Percentiles rank a stretch among this genome's conserved stretches.
phyloP scores from a whole-genome alignment of 2,329 filamentous ascomycete species.

The Coniella lustricola region DNA sequence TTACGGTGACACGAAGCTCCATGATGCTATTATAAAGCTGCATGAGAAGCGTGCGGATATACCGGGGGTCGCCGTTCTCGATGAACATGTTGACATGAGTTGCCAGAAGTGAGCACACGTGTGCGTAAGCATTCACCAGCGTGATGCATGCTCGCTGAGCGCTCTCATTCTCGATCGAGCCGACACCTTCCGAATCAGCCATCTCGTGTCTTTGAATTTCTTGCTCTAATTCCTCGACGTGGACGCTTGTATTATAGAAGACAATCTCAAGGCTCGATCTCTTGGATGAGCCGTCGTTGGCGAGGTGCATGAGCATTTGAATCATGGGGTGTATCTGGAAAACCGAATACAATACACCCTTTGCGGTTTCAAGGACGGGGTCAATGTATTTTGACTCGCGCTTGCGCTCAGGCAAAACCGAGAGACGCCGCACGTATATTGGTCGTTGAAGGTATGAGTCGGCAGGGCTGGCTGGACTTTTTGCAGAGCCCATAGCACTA shows the following conservation, averaged over 20 bases:
- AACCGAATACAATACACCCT: constrained; percentile 59
- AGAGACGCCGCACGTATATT: constrained; percentile 57
- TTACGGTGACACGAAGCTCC: constrained; percentile 53
- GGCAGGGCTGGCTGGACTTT: constrained; percentile 54
- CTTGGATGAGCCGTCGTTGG: constrained; percentile 53
- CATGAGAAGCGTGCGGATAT: constrained; percentile 57
- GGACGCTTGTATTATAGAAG: constrained; percentile 60
- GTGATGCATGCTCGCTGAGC: constrained; percentile 58
- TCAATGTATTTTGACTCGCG: constrained; percentile 55
- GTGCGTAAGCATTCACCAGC: constrained; percentile 57
- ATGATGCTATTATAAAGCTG: constrained; percentile 61
- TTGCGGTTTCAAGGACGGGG: constrained; percentile 57
- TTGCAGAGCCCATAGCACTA: constrained; percentile 29
- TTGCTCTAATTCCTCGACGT: constrained; percentile 58
- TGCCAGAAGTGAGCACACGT: constrained; percentile 54
- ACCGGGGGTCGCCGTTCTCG: constrained; percentile 58
- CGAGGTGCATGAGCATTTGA: constrained; percentile 56
- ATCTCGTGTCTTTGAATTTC: constrained; percentile 57
- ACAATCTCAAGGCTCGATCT: constrained; percentile 59
- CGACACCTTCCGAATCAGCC: constrained; percentile 41
- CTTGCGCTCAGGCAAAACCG: constrained; percentile 55
- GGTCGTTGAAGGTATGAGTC: constrained; percentile 51
- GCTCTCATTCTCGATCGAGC: constrained; percentile 52
- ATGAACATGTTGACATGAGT: constrained; percentile 58
- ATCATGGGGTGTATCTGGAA: constrained; percentile 64